phyloP scores from a whole-genome alignment of 1,284 basidiomycete genomes.

The Tilletia setariae region DNA sequence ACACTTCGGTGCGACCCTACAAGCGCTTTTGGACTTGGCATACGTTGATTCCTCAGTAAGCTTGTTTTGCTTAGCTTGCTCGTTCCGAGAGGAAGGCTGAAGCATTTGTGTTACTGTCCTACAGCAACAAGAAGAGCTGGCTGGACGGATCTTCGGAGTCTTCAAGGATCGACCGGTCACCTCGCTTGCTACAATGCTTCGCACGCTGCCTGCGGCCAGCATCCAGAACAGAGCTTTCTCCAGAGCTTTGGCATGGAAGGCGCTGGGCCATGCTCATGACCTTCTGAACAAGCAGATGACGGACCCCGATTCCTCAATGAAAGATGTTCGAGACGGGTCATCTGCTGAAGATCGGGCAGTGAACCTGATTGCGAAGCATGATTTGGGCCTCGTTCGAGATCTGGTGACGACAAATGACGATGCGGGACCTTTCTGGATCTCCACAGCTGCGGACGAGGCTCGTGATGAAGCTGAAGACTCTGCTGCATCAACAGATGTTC shows the following conservation, averaged over 20 bases:
- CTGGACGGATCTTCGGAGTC: not conserved
- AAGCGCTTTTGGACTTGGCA: no score
- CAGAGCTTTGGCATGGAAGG: not conserved
- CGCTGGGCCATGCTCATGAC: not conserved
- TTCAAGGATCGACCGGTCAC: not conserved
- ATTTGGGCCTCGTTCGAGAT: not conserved
- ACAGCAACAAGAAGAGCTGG: not conserved
- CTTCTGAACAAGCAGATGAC: not conserved
- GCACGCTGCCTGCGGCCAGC: not conserved
- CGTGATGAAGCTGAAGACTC: not conserved
- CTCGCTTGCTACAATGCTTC: not conserved
- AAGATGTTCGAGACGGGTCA: no score
- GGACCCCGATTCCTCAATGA: not conserved
- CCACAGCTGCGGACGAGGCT: not conserved
- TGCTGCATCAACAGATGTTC: not conserved
- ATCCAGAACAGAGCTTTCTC: not conserved
- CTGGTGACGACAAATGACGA: not conserved
- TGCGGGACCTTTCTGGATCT: constrained; percentile 9
- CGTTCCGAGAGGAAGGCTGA: no score
- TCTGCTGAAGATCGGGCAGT: no score
- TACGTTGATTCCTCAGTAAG: no score
- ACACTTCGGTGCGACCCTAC: no score
- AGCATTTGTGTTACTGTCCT: not conserved
- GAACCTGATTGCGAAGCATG: not conserved
- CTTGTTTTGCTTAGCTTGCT: no score